phyloP scores from a whole-genome alignment of 305 asterid genomes.

The Fraxinus albicans region DNA sequence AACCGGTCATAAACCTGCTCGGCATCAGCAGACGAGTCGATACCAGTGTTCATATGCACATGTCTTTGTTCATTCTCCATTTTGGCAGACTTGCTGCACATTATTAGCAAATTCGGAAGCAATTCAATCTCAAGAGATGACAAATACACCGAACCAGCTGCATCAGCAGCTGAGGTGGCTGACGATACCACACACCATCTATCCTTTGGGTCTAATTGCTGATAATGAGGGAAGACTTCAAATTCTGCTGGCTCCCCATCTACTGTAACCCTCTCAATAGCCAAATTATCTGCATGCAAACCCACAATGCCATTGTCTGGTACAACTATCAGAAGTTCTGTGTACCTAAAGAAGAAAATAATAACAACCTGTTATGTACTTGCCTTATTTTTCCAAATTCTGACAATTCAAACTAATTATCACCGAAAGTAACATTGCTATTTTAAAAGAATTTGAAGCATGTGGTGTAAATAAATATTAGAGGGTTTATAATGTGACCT shows the following conservation, averaged over 20 bases:
- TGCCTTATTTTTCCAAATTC: background rate
- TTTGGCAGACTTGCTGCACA: slow-evolving; percentile 72
- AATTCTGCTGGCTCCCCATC: slow-evolving; percentile 91
- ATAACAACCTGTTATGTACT: background rate
- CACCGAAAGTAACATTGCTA: background rate
- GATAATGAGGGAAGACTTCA: slow-evolving; percentile 93
- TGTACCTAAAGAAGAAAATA: slow-evolving; percentile 56
- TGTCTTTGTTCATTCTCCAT: slow-evolving; percentile 42
- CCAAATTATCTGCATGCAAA: slow-evolving; percentile 96
- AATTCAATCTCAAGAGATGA: slow-evolving; percentile 85
- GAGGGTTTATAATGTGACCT: background rate
- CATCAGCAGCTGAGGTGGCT: slow-evolving; percentile 94
- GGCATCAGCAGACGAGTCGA: slow-evolving; percentile 48
- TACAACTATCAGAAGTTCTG: slow-evolving; percentile 79
- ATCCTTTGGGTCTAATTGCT: slow-evolving; percentile 75
- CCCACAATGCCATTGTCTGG: slow-evolving; percentile 97
- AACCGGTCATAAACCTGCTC: slow-evolving; percentile 54
- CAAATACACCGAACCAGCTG: slow-evolving; percentile 92
- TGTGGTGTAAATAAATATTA: background rate
- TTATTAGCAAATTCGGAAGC: slow-evolving; percentile 91
- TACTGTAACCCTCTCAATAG: slow-evolving; percentile 83
- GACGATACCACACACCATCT: slow-evolving; percentile 99
- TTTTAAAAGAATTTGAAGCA: background rate
- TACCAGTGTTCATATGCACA: slow-evolving; percentile 48
- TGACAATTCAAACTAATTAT: slow-evolving; percentile 6